These are phyloP conservation scores for Echium plantagineum DNA, from an alignment of 257 asterid species.

Conservation along the genomic window DNA sequence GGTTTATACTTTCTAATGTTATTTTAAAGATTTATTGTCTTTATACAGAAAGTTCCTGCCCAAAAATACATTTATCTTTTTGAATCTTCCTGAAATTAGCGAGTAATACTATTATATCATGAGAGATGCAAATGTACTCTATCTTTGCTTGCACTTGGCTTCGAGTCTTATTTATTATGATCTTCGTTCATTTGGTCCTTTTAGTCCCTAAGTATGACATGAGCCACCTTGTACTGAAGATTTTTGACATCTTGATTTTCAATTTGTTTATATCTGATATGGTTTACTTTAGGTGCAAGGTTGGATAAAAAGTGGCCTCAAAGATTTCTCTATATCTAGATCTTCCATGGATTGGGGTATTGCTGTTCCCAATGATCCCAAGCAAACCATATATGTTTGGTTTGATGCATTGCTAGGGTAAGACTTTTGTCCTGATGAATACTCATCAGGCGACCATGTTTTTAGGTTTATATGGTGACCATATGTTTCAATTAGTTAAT, in stretches of 20 bases:
- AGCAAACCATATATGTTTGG: constrained; percentile 96
- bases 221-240: not conserved
- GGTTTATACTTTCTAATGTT: too few relatives aligned
- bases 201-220: not conserved
- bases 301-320: constrained; percentile 87
- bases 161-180: too few relatives aligned
- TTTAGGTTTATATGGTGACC: not conserved
- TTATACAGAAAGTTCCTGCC: too few relatives aligned
- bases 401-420: constrained; percentile 99
- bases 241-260: not conserved
- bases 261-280: constrained; percentile 10
- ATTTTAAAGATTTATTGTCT: too few relatives aligned
- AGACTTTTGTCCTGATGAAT: constrained; percentile 15
- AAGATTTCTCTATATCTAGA: constrained; percentile 92
- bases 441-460: constrained; percentile 9
- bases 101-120: too few relatives aligned
- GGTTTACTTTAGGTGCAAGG: constrained; percentile 66
- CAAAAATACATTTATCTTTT: too few relatives aligned
- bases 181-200: not conserved
- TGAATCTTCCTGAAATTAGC: too few relatives aligned
- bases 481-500: not conserved
- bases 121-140: too few relatives aligned
- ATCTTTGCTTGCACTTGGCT: too few relatives aligned
- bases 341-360: constrained; percentile 90
- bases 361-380: constrained; percentile 65